Conservation (phyloP, 352 stramenopile genomes). For the Salisapilia sapeloensis region DNA sequence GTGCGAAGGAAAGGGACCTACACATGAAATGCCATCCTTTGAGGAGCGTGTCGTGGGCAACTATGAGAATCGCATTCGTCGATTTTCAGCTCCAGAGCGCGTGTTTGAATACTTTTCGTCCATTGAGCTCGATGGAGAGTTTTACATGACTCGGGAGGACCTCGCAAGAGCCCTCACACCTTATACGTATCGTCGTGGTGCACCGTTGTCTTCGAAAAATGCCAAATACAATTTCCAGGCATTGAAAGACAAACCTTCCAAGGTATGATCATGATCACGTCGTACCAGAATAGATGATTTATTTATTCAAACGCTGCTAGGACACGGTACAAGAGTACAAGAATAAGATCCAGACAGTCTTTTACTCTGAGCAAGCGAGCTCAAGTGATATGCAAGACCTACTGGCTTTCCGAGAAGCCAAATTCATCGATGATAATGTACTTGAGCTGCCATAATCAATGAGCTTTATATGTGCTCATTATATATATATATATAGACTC, state of each 20-base stretch:
- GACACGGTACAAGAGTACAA: too few relatives aligned
- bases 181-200: conserved; percentile 62
- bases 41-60: conserved; percentile 66
- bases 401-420: conserved; percentile 28
- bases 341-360: too few relatives aligned
- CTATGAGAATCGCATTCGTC: conserved; percentile 81
- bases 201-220: conserved; percentile 61
- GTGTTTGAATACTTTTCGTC: conserved; percentile 85
- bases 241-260: conserved; percentile 17
- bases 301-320: too few relatives aligned
- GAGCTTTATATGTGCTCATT: not conserved
- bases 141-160: conserved; percentile 72
- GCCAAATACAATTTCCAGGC: conserved; percentile 67
- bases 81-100: conserved; percentile 69
- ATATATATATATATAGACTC: conserved; percentile 16
- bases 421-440: conserved; percentile 59
- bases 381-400: conserved; percentile 25
- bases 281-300: too few relatives aligned
- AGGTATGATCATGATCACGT: too few relatives aligned
- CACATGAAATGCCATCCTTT: conserved; percentile 37
- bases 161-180: conserved; percentile 68
- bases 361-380: not conserved
- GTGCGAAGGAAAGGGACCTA: too few relatives aligned
- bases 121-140: conserved; percentile 63
- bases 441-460: too few relatives aligned